Percentiles rank a stretch among this genome's conserved stretches.
These are phyloP conservation scores for Blepharisma japonicum DNA, from an alignment of 73 alveolate genomes.

Conservation along the genomic window DNA sequence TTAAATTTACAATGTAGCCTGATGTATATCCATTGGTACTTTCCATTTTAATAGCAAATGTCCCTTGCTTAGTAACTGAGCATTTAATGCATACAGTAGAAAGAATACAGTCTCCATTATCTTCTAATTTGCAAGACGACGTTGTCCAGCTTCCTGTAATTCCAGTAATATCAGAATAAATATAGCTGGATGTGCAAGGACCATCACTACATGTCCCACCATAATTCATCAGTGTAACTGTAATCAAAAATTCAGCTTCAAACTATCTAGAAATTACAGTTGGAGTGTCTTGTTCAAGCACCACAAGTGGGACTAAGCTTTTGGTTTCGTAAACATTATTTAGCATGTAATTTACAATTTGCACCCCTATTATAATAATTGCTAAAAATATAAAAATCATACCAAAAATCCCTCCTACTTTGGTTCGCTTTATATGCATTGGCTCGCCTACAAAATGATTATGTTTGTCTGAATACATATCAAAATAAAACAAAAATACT, in stretches of 20 bases:
- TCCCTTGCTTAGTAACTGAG: no score
- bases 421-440: not conserved
- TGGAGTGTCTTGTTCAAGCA: not conserved
- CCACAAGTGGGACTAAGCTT: not conserved
- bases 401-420: not conserved
- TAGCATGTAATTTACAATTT: not conserved
- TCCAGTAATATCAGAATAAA: no score
- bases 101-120: no score
- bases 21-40: no score
- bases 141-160: no score
- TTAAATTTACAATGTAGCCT: no score
- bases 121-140: no score
- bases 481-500: not conserved
- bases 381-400: not conserved
- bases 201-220: not conserved
- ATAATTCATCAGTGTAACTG: not conserved
- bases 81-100: no score
- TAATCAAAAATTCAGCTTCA: not conserved
- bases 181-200: not conserved
- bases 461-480: not conserved
- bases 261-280: not conserved
- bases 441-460: not conserved
- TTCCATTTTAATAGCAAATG: no score
- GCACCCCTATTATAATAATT: not conserved
- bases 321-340: not conserved